phyloP scores from a whole-genome alignment of 345 rosid species.

The Arabidopsis suecica region DNA sequence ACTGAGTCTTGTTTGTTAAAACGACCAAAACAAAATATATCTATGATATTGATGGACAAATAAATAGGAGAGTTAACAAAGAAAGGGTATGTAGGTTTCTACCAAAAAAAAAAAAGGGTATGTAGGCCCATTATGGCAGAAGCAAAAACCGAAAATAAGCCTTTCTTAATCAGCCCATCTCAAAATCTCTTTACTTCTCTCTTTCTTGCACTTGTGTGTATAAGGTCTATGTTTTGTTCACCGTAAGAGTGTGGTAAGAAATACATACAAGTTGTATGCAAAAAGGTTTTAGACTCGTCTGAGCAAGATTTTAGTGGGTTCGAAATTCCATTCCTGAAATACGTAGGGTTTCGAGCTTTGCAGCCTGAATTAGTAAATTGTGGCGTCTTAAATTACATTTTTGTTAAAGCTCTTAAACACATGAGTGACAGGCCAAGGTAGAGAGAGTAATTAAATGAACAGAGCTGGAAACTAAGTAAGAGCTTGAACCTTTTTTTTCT shows the following conservation, averaged over 20 bases:
- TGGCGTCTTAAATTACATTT: background rate
- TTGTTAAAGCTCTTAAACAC: background rate
- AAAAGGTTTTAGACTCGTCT: background rate
- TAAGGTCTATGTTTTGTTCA: background rate
- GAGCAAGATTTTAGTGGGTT: background rate
- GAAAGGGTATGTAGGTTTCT: background rate
- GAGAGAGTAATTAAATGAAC: background rate
- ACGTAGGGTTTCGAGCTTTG: background rate
- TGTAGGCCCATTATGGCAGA: background rate
- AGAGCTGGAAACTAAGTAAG: background rate
- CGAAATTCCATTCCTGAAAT: background rate
- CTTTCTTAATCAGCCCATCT: background rate
- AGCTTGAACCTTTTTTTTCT: background rate
- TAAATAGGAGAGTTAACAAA: background rate
- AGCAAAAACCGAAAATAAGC: background rate
- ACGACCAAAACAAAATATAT: background rate
- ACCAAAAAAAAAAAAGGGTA: too few relatives aligned
- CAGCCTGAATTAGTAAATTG: background rate
- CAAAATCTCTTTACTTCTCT: background rate
- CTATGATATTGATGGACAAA: background rate
- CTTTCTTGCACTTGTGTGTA: background rate
- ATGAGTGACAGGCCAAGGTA: background rate
- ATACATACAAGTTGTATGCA: background rate
- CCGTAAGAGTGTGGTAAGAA: background rate
- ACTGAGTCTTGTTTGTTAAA: background rate